Evolutionary conservation across 2,329 filamentous ascomycete genomes (phyloP).

Genomic region (Colletotrichum musae): DNA sequence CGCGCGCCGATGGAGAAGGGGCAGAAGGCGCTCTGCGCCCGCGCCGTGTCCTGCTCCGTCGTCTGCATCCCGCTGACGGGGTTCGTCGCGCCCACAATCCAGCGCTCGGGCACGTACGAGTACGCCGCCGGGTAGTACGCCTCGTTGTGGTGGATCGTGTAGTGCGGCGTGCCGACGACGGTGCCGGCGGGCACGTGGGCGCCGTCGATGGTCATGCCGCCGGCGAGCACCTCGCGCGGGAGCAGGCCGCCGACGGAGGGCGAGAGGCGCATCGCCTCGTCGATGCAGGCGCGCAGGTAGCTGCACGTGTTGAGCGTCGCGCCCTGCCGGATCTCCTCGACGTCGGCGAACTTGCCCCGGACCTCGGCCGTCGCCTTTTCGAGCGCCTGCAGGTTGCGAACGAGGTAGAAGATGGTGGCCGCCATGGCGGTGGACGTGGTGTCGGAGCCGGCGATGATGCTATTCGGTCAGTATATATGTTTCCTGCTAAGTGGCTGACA

Average conservation of each 20-base stretch:
- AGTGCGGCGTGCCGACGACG: slow-evolving; percentile 76
- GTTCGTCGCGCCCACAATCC: slow-evolving; percentile 67
- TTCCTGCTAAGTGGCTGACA: no score
- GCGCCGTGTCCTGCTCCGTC: slow-evolving; percentile 65
- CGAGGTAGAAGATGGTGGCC: slow-evolving; percentile 74
- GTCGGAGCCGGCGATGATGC: slow-evolving; percentile 79
- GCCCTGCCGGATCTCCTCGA: slow-evolving; percentile 70
- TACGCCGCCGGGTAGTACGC: slow-evolving; percentile 73
- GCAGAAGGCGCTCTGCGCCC: slow-evolving; percentile 79
- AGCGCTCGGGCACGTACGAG: slow-evolving; percentile 74
- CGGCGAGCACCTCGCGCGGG: slow-evolving; percentile 71
- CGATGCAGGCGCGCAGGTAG: slow-evolving; percentile 76
- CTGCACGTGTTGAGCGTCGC: slow-evolving; percentile 62
- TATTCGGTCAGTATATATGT: slow-evolving; percentile 42
- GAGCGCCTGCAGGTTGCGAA: slow-evolving; percentile 65
- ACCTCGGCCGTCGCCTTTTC: slow-evolving; percentile 65
- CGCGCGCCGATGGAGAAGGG: slow-evolving; percentile 80
- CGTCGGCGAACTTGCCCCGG: slow-evolving; percentile 63
- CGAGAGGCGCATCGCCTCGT: slow-evolving; percentile 75
- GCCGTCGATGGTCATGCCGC: slow-evolving; percentile 69
- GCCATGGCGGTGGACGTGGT: slow-evolving; percentile 80
- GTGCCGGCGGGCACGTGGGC: slow-evolving; percentile 69
- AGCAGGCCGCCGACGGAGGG: slow-evolving; percentile 73
- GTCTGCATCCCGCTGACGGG: slow-evolving; percentile 53
- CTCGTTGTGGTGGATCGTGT: slow-evolving; percentile 77